Base-by-base conservation (phyloP, 2,329 filamentous ascomycete genomes). In the Neofusicoccum kwambonambiense region DNA sequence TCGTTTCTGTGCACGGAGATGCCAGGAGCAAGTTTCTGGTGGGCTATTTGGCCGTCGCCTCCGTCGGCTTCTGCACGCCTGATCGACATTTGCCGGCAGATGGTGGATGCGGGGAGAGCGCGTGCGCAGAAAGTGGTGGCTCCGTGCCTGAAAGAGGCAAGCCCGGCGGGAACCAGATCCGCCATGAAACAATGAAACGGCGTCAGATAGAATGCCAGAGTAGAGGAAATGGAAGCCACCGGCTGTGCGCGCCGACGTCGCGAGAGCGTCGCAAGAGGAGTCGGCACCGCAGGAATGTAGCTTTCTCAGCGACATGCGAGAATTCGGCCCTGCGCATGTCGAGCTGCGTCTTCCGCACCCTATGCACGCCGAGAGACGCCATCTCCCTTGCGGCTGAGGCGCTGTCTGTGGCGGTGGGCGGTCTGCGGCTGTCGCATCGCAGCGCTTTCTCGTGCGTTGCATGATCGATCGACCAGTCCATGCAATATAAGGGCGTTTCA, bases 141-240 rank as follows among this genome's bases (percentile, higher is more conserved):
- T 62, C 58, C 58, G 58, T 62, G 58, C 58, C 47, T 44, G 58
- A 51, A 62, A 44, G 15, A 62, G 58, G 47, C 13, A 62, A 51
- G 58, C 58, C 31, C 17, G 56, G 39, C 52, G 52, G 56, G 47
- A 60, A 27, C 37, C 56, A 60, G 56, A 47, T 60, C 56, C 56
- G 56, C 39, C 56, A 15, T 60, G 56, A 60, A 60, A 60, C 56
- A 42, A 60, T 37, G 42, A 60, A 60, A 60, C 56, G 15, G 56
- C 42, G 8, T 60, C 56, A 60, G n/a, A 34, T 60, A 45, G 56
- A 60, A 12, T 35, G 31, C 4, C 11, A 17, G 42, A 19, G 41
- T 11, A 22, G 31, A 47, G 22, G 11, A 13, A 6, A 11, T 45
- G 17, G 39, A 31, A n/a, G 17, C 42, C 31, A 37, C 31, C 56